phyloP scores from a whole-genome alignment of 495 filamentous ascomycete genomes.

The Aspergillus avenaceus region DNA sequence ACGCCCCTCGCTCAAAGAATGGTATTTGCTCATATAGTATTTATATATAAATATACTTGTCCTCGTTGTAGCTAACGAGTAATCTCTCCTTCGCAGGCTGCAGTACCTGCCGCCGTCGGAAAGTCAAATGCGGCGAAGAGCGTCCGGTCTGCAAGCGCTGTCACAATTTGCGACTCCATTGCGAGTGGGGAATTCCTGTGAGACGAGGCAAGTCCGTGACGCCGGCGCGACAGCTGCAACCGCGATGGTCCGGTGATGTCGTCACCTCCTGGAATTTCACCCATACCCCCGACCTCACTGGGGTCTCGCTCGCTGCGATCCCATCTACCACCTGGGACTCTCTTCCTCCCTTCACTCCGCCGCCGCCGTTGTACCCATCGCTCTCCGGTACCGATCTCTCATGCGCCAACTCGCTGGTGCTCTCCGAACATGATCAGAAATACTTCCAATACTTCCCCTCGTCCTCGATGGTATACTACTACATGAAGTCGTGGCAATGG shows the following conservation, averaged over 20 bases:
- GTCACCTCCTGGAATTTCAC: background rate
- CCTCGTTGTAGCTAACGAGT: background rate
- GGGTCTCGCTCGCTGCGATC: constrained; percentile 5
- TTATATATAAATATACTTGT: background rate
- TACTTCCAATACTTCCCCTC: constrained; percentile 43
- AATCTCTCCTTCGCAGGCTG: constrained; percentile 27
- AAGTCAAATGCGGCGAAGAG: constrained; percentile 54
- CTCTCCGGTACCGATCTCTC: constrained; percentile 20
- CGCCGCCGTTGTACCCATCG: constrained; percentile 23
- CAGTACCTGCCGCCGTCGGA: constrained; percentile 52
- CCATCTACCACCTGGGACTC: constrained; percentile 1
- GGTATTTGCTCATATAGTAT: constrained; percentile 14
- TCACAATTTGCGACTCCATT: constrained; percentile 24
- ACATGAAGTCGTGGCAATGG: constrained; percentile 43
- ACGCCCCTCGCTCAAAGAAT: constrained; percentile 46
- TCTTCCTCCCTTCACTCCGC: constrained; percentile 2
- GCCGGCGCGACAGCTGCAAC: constrained; percentile 30
- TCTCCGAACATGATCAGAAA: constrained; percentile 33
- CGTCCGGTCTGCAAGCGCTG: constrained; percentile 48
- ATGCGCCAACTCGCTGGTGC: constrained; percentile 35
- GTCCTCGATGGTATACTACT: constrained; percentile 38
- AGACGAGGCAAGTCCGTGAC: constrained; percentile 24
- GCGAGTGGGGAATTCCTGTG: constrained; percentile 37
- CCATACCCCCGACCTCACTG: constrained; percentile 4
- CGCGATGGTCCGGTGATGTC: constrained; percentile 5